Evolutionary conservation across 495 filamentous ascomycete genomes (phyloP).

Genomic region (Penicillium atrosanguineum): DNA sequence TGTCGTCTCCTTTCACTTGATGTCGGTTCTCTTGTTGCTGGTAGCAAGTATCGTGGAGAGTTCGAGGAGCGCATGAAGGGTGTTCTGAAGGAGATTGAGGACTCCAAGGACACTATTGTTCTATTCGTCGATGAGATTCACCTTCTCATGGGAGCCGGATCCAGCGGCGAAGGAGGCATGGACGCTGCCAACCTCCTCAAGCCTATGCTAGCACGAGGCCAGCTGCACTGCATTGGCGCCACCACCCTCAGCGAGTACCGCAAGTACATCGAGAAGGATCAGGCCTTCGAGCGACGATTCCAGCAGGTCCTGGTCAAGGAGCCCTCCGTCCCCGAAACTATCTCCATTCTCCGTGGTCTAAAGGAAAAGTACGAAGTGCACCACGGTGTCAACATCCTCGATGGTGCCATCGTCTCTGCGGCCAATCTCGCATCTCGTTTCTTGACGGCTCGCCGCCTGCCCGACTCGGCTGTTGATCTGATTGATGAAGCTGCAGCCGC

Average conservation of each 20-base stretch:
- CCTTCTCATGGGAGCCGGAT: conserved; percentile 94
- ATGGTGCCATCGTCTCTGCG: conserved; percentile 87
- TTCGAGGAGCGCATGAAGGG: conserved; percentile 99
- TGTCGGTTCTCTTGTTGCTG: conserved; percentile 90
- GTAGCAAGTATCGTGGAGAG: conserved; percentile 96
- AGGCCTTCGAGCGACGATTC: conserved; percentile 96
- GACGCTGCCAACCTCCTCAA: conserved; percentile 97
- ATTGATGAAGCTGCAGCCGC: conserved; percentile 96
- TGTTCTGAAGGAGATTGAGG: conserved; percentile 92
- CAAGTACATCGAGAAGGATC: conserved; percentile 99
- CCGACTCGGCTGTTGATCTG: conserved; percentile 93
- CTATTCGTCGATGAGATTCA: conserved; percentile 99
- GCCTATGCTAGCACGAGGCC: conserved; percentile 93
- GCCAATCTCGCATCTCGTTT: conserved; percentile 89
- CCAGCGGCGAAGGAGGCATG: conserved; percentile 95
- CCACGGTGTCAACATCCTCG: conserved; percentile 93
- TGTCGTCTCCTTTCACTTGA: conserved; percentile 93
- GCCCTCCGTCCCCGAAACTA: conserved; percentile 80
- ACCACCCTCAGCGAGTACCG: conserved; percentile 94
- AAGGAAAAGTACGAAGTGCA: conserved; percentile 98
- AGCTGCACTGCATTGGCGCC: conserved; percentile 96
- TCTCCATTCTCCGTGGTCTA: conserved; percentile 93
- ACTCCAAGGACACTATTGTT: conserved; percentile 95
- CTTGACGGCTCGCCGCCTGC: conserved; percentile 82
- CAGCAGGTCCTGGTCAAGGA: conserved; percentile 97